Conservation (phyloP, 345 rosid species). For the Crucihimalaya himalaica region DNA sequence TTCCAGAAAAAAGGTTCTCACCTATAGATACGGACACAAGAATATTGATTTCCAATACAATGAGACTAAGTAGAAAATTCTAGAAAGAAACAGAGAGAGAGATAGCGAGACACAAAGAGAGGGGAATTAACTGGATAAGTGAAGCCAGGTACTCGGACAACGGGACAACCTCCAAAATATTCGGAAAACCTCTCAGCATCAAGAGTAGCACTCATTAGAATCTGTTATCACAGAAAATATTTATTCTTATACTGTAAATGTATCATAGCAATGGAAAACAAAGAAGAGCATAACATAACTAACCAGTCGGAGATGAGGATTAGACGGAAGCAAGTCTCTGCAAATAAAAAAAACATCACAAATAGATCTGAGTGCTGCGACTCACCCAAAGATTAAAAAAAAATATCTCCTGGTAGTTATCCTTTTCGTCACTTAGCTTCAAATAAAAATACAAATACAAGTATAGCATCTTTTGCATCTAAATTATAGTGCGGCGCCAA, state of each 20-base stretch:
- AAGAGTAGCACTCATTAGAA: conserved; percentile 97
- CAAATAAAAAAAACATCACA: conserved; percentile 40
- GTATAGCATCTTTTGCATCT: conserved; percentile 3
- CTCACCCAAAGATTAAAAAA: not conserved
- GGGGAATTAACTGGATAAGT: conserved; percentile 71
- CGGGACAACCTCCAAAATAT: conserved; percentile 96
- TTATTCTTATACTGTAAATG: not conserved
- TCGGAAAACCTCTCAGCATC: conserved; percentile 87
- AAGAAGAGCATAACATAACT: conserved; percentile 40
- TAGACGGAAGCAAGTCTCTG: conserved; percentile 86
- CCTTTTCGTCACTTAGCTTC: not conserved
- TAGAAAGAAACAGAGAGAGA: not conserved
- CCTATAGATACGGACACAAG: conserved; percentile 48
- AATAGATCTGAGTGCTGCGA: conserved; percentile 5
- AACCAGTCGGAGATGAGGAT: conserved; percentile 93
- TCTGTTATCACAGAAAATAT: conserved; percentile 39
- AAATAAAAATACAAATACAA: not conserved
- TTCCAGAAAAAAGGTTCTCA: conserved; percentile 72
- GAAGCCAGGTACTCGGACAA: conserved; percentile 89
- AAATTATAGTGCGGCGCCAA: not conserved
- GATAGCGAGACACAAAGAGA: not conserved
- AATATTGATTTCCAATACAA: conserved; percentile 14
- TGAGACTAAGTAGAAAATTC: not conserved
- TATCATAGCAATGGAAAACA: conserved; percentile 16
- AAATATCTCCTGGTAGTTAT: not conserved